Base-by-base conservation (phyloP, 805 yeast species). In the Lipomyces orientalis region DNA sequence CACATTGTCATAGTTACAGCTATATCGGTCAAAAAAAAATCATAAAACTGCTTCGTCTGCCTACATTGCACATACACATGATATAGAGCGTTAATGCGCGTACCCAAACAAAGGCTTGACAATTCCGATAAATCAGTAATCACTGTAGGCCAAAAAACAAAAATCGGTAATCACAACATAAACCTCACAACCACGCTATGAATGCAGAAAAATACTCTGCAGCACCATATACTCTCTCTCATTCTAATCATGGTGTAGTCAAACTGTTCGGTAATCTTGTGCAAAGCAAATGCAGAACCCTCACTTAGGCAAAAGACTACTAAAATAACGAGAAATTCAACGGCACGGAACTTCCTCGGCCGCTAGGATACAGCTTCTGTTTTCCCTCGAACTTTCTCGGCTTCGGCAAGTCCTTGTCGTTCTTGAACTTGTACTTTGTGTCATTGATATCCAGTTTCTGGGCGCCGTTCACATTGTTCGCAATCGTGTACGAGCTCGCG, bases 281-380 rank as follows among this genome's bases (percentile, higher is more conserved):
- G 43, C 43, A 37, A 37, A 5, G 43, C 9, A 37, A 37, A 37
- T 25, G 29, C 29, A 25, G 3, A 25, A 25, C 29, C 1, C 29
- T 25, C 29, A 25, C 29, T 3, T 25, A 3, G 29, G 2, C 29
- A 25, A 25, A 25, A 25, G 29, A 3, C 57, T 59, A 76, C 22
- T 74, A 65, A 69, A 74, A 80, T 34, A 79, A 62, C 19, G 83
- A 77, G 64, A 93, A 80, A 72, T 91, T 87, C 69, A 93, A 80
- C 0, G 98, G 98, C 49, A 93, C 95, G 43, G 97, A 90, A 35
- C 93, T 86, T 2, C 98, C 98, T 73, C 97, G 85, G 14, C 98
- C 98, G 79, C 97, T 91, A 19, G 98, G 97, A 79, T 95, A 95
- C 71, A 93, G 81, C 77, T 94, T 93, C 66, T 85, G 85, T 58